These are phyloP conservation scores for Coccinonectria pachysandricola DNA, from an alignment of 2,329 filamentous ascomycete species.

Conservation along the genomic window DNA sequence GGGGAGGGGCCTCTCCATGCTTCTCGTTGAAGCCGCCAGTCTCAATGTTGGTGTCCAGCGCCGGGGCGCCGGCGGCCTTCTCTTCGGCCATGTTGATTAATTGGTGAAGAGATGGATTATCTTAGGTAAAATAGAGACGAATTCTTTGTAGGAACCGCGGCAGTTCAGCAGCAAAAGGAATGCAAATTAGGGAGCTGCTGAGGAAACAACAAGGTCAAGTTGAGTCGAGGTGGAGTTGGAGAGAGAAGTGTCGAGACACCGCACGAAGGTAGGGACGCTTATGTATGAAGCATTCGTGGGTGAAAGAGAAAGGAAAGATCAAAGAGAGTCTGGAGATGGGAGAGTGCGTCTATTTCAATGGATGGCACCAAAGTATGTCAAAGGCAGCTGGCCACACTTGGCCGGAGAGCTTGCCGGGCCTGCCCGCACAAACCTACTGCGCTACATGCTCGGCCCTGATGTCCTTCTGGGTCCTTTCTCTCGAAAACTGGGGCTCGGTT, in stretches of 20 bases:
- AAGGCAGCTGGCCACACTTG: slow-evolving; percentile 12
- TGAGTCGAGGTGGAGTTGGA: slow-evolving; percentile 15
- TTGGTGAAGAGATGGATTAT: slow-evolving; percentile 10
- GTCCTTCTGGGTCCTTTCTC: not conserved
- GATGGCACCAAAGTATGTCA: slow-evolving; percentile 9
- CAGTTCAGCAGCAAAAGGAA: slow-evolving; percentile 4
- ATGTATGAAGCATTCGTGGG: slow-evolving; percentile 40
- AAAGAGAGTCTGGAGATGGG: slow-evolving; percentile 20
- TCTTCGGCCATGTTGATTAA: slow-evolving; percentile 41
- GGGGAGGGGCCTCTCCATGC: slow-evolving; percentile 27
- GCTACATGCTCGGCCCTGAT: slow-evolving; percentile 20
- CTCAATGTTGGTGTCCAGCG: slow-evolving; percentile 55
- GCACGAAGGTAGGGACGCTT: slow-evolving; percentile 38
- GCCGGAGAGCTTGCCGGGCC: slow-evolving; percentile 18
- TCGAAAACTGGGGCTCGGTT: not conserved
- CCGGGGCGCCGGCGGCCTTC: slow-evolving; percentile 41
- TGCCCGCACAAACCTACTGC: slow-evolving; percentile 18
- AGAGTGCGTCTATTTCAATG: slow-evolving; percentile 32
- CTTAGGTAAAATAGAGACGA: slow-evolving; percentile 10
- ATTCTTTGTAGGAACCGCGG: slow-evolving; percentile 10
- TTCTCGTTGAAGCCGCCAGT: slow-evolving; percentile 58
- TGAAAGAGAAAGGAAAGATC: slow-evolving; percentile 30
- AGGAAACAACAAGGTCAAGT: slow-evolving; percentile 16
- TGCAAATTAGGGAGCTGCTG: slow-evolving; percentile 13
- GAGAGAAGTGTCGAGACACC: slow-evolving; percentile 31